Conservation (phyloP, 257 asterid genomes). For the Solanum ahanhuiri region DNA sequence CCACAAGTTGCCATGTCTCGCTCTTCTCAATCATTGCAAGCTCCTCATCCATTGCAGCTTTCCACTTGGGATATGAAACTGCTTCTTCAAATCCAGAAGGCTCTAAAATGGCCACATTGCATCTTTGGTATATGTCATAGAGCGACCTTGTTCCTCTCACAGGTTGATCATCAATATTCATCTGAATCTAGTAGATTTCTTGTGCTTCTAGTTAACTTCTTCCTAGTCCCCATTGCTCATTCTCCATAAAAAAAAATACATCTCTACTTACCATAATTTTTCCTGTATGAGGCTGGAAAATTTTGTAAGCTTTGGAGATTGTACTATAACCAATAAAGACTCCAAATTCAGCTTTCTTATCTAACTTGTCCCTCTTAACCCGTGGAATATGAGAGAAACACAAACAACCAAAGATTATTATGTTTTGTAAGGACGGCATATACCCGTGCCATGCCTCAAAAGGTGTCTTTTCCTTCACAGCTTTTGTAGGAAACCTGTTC, state of each 20-base stretch:
- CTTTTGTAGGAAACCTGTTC: not conserved
- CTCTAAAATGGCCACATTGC: not conserved
- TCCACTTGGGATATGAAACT: too few species aligned
- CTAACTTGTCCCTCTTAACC: not conserved
- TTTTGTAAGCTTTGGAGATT: not conserved
- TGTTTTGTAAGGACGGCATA: not conserved
- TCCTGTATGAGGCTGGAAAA: too few species aligned
- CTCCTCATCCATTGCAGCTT: too few species aligned
- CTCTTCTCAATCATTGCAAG: too few species aligned
- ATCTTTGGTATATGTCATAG: not conserved
- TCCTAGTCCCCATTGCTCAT: not conserved
- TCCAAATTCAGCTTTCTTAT: not conserved
- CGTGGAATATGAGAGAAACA: not conserved
- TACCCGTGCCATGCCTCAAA: not conserved
- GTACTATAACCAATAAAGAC: not conserved
- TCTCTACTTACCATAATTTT: not conserved
- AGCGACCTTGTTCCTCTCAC: not conserved
- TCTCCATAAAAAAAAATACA: not conserved
- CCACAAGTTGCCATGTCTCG: too few species aligned
- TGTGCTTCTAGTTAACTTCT: not conserved
- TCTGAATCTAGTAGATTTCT: not conserved
- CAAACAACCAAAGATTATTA: not conserved
- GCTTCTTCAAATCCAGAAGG: not conserved
- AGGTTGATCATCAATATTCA: too few species aligned
- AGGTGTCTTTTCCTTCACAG: accelerated